These are phyloP conservation scores for Boletus rubropictus DNA, from an alignment of 768 basidiomycete genomes.

Conservation along the genomic window DNA sequence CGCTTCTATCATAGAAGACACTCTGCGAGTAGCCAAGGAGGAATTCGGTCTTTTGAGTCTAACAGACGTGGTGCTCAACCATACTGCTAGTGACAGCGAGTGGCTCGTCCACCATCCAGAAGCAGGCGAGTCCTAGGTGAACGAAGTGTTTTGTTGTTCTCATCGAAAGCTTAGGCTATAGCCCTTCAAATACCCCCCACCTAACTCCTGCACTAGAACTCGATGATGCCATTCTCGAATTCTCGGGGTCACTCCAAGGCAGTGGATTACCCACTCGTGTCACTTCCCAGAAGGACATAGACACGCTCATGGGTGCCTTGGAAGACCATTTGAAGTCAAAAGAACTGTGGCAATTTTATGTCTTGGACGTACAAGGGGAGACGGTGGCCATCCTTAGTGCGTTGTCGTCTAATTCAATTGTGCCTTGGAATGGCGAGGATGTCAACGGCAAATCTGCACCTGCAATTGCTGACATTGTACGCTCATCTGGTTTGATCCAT, in stretches of 20 bases:
- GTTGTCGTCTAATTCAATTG: slow-evolving; percentile 32
- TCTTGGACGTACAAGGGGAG: slow-evolving; percentile 69
- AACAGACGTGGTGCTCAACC: slow-evolving; percentile 96
- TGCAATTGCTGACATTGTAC: slow-evolving; percentile 63
- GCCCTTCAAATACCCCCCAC: slow-evolving; percentile 86
- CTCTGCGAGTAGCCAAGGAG: slow-evolving; percentile 65
- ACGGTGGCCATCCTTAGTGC: slow-evolving; percentile 43
- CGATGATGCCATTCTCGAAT: slow-evolving; percentile 78
- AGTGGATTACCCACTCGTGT: slow-evolving; percentile 71
- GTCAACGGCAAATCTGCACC: slow-evolving; percentile 53
- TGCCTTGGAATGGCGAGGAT: slow-evolving; percentile 56
- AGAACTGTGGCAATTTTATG: slow-evolving; percentile 92
- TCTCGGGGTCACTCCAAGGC: slow-evolving; percentile 60
- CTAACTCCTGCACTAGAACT: slow-evolving; percentile 88
- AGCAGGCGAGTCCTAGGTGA: slow-evolving; percentile 56
- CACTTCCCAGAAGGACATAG: slow-evolving; percentile 61
- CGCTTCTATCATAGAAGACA: slow-evolving; percentile 51
- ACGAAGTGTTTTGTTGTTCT: not conserved
- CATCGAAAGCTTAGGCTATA: slow-evolving; percentile 57
- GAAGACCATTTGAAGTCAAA: slow-evolving; percentile 53
- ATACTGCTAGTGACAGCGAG: slow-evolving; percentile 89
- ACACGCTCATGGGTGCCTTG: slow-evolving; percentile 60
- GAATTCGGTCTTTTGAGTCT: slow-evolving; percentile 85
- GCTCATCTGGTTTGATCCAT: slow-evolving; percentile 46
- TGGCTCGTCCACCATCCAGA: slow-evolving; percentile 95